Evolutionary conservation across 208 protist genomes (phyloP).

Genomic region (Phytomonas serpens): DNA sequence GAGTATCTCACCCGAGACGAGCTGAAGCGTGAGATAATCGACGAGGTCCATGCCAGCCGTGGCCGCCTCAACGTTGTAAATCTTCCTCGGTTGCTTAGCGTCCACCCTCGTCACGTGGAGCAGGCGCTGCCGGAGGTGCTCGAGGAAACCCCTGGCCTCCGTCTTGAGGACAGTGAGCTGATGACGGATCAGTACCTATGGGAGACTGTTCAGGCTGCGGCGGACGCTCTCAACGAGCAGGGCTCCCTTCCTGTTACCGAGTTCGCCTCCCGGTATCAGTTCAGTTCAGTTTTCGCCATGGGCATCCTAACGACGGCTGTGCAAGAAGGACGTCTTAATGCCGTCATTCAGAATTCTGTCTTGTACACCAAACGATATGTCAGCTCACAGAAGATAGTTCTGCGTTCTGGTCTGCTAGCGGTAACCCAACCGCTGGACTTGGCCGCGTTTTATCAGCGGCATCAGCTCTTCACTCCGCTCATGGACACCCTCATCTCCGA

Average conservation of each 20-base stretch:
- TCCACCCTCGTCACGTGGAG: slow-evolving; percentile 59
- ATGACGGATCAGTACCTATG: slow-evolving; percentile 62
- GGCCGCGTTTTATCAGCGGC: slow-evolving; percentile 42
- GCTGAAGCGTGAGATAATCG: slow-evolving; percentile 62
- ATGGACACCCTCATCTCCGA: slow-evolving; percentile 26
- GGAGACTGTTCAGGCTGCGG: slow-evolving; percentile 33
- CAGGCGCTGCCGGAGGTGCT: slow-evolving; percentile 55
- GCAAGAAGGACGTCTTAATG: slow-evolving; percentile 21
- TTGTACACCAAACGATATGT: slow-evolving; percentile 77
- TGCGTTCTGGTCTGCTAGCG: slow-evolving; percentile 61
- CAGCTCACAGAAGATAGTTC: slow-evolving; percentile 36
- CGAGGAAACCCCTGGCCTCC: slow-evolving; percentile 33
- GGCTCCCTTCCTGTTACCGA: slow-evolving; percentile 51
- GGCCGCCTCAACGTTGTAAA: slow-evolving; percentile 72
- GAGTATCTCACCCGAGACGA: slow-evolving; percentile 81
- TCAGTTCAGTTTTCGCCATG: slow-evolving; percentile 56
- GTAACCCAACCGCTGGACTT: slow-evolving; percentile 46
- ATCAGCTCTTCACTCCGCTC: slow-evolving; percentile 46
- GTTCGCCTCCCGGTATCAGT: slow-evolving; percentile 49
- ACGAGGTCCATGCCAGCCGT: slow-evolving; percentile 62
- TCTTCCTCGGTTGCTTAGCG: slow-evolving; percentile 55
- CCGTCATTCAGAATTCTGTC: slow-evolving; percentile 35
- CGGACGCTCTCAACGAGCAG: slow-evolving; percentile 45
- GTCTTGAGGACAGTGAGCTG: slow-evolving; percentile 50
- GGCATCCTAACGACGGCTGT: slow-evolving; percentile 39